phyloP scores from a whole-genome alignment of 2,329 filamentous ascomycete species.

The Cercospora sp. region DNA sequence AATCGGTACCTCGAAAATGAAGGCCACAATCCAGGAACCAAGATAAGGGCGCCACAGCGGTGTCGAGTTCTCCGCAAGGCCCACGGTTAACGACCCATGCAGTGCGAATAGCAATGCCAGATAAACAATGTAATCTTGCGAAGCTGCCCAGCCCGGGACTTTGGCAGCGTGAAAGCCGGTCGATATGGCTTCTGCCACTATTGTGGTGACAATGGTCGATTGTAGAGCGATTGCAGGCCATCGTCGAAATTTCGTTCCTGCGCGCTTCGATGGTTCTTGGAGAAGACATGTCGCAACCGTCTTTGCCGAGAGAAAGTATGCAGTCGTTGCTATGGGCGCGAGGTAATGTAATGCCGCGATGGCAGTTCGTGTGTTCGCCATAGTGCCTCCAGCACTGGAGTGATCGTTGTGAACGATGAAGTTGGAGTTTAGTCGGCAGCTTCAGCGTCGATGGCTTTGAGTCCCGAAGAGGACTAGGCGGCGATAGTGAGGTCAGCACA shows the following conservation, averaged over 20 bases:
- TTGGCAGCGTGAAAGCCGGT: conserved; percentile 24
- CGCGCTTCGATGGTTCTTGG: conserved; percentile 27
- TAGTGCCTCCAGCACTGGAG: background rate
- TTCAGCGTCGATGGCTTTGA: background rate
- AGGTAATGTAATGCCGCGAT: conserved; percentile 33
- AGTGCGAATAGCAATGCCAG: conserved; percentile 24
- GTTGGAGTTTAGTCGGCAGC: background rate
- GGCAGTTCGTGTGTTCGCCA: background rate
- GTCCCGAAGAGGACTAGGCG: background rate
- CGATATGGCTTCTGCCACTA: conserved; percentile 27
- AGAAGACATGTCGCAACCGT: conserved; percentile 33
- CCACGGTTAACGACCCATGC: conserved; percentile 29
- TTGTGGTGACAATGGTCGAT: conserved; percentile 21
- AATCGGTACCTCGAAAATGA: conserved; percentile 29
- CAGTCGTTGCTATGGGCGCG: conserved; percentile 28
- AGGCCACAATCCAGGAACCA: conserved; percentile 30
- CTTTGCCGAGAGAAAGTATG: conserved; percentile 34
- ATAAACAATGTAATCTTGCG: conserved; percentile 32
- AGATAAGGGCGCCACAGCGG: conserved; percentile 37
- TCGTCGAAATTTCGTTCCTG: conserved; percentile 20
- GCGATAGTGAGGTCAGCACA: background rate
- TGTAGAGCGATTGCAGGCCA: conserved; percentile 26
- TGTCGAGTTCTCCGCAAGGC: conserved; percentile 28
- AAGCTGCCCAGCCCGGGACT: conserved; percentile 16
- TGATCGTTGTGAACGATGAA: background rate